Conservation (phyloP, 140 eudicot species). For the Ambrosia hybrid region DNA sequence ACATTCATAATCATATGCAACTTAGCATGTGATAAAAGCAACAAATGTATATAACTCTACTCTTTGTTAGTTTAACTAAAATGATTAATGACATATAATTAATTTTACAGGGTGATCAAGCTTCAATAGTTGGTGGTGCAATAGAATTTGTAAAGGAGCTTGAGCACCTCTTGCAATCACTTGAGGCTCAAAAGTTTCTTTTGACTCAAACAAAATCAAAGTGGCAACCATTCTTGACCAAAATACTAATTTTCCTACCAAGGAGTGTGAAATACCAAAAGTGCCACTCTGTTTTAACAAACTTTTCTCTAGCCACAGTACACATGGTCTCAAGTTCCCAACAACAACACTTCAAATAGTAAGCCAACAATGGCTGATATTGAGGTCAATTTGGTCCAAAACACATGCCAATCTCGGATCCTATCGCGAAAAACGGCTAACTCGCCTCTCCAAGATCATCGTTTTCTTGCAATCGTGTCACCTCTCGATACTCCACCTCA, state of each 20-base stretch:
- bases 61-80: conserved; percentile 13
- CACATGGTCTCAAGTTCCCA: conserved; percentile 49
- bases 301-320: conserved; percentile 61
- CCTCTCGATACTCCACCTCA: conserved; percentile 77
- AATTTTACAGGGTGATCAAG: conserved; percentile 87
- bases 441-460: conserved; percentile 69
- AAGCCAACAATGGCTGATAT: conserved; percentile 62
- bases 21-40: no score
- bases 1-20: no score
- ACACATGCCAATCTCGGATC: conserved; percentile 77
- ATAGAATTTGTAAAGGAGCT: conserved; percentile 89
- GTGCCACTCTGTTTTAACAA: conserved; percentile 46
- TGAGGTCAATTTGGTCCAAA: conserved; percentile 80
- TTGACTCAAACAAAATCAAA: conserved; percentile 23
- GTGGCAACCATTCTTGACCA: conserved; percentile 26
- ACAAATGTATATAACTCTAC: no score
- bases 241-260: conserved; percentile 9
- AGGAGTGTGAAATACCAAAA: conserved; percentile 24
- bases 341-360: conserved; percentile 51
- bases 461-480: conserved; percentile 55
- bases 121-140: conserved; percentile 97
- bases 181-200: conserved; percentile 66
- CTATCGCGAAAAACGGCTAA: conserved; percentile 45
- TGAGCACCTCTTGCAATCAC: conserved; percentile 79
- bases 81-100: conserved; percentile 56